Evolutionary conservation across 352 stramenopile species (phyloP).

Genomic region (Phytophthora citrophthora): DNA sequence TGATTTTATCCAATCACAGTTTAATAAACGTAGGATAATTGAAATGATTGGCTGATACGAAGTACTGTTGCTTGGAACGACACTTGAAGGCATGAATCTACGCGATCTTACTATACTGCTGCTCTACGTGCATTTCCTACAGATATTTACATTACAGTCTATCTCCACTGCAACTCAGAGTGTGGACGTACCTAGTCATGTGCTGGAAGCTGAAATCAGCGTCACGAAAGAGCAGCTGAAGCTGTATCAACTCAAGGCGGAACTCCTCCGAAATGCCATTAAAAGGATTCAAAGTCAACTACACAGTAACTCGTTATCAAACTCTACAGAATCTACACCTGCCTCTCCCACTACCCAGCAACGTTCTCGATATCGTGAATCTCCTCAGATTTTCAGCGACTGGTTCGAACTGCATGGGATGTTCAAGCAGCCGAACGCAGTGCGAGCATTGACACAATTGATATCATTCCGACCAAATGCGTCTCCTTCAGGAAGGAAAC

Average conservation of each 20-base stretch:
- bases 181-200: not conserved
- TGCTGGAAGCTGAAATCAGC: constrained; percentile 30
- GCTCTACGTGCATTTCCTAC: constrained; percentile 1
- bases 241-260: constrained; percentile 29
- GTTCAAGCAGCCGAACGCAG: not conserved
- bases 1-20: constrained; percentile 18
- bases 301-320: too few species aligned
- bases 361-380: constrained; percentile 1
- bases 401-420: constrained; percentile 27
- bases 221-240: constrained; percentile 22
- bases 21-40: not conserved
- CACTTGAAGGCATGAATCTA: constrained; percentile 4
- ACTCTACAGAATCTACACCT: not conserved
- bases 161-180: too few species aligned
- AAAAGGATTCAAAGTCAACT: constrained; percentile 6
- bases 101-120: constrained; percentile 12
- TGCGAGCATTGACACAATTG: constrained; percentile 13
- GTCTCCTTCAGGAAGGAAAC: constrained; percentile 15
- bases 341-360: not conserved
- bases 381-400: constrained; percentile 32
- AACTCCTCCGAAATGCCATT: constrained; percentile 12
- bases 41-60: constrained; percentile 14
- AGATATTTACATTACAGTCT: not conserved
- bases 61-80: constrained; percentile 6
- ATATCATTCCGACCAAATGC: constrained; percentile 32